Evolutionary conservation across 148 eudicot genomes (phyloP), one percentile per base, ranked within the genome.

Genomic region (Polygonum maritimum): DNA sequence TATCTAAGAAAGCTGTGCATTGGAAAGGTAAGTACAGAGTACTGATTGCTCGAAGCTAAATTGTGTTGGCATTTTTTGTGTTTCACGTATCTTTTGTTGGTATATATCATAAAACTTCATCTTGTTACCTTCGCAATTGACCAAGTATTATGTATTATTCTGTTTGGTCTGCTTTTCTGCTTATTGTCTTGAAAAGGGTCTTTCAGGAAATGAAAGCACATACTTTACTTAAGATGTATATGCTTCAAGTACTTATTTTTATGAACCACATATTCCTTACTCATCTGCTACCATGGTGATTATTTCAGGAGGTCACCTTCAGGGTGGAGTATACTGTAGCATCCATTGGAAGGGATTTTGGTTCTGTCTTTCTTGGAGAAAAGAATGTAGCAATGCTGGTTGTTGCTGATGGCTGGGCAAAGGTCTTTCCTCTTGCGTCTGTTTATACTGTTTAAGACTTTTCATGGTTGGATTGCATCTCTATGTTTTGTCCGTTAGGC

Each of bases 321-420:
- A 85, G 78, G 84, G 90, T 88, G 71, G 95, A 96, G 69, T 88
- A 85, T 79, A 77, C 88, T 67, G 85, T 87, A 4, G 88, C 91
- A 75, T 73, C 88, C 65, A 88, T 86, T 39, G 93, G 92, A 71
- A 79, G 98, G 75, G 98, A 96, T 77, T 96, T 92, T 76, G 97
- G 89, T 60, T 75, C 94, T 44, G 98, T 92, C 73, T 86, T 88
- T 51, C 79, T 87, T 9, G 97, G 86, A 9, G 85, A 84, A 45
- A 85, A 79, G 78, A 87, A 89, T 84, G 85, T 96, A 47, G 83
- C 93, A 15, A 78, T 80, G 75, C 72, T 87, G 83, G 95, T 91
- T 82, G 97, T 91, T 83, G 79, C 92, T 77, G 82, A 80, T 58
- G 99, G 99, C 86, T 96, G 98, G 99, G 98, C 97, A 51, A 96